Percentiles rank a stretch among this genome's conserved stretches.
phyloP scores from a whole-genome alignment of 495 filamentous ascomycete genomes.

The Bathelium albidoporum region DNA sequence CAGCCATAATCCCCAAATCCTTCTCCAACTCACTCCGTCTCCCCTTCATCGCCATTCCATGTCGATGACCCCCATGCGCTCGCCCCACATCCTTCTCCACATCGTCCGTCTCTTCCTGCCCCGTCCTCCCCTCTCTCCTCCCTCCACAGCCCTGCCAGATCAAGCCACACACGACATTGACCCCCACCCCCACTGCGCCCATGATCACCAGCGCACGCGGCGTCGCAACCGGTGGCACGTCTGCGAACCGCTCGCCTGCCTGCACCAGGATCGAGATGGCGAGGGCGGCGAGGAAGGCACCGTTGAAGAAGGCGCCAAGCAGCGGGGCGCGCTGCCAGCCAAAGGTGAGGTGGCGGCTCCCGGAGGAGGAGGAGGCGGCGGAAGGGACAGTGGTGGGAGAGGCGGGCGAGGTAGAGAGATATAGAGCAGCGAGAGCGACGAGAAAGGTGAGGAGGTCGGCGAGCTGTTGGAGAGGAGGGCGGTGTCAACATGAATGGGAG shows the following conservation, averaged over 20 bases:
- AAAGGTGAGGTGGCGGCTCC: slow-evolving; percentile 37
- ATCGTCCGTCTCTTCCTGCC: background rate
- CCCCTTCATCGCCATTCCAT: background rate
- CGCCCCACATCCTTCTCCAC: background rate
- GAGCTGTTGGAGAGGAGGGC: slow-evolving; percentile 12
- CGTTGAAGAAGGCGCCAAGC: slow-evolving; percentile 27
- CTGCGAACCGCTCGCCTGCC: slow-evolving; percentile 22
- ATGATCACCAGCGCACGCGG: slow-evolving; percentile 1
- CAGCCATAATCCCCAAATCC: slow-evolving; percentile 40
- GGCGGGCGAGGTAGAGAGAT: slow-evolving; percentile 20
- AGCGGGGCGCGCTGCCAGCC: slow-evolving; percentile 29
- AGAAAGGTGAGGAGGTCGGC: slow-evolving; percentile 24
- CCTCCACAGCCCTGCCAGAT: background rate
- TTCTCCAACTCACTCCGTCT: slow-evolving; percentile 5
- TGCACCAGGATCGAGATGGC: slow-evolving; percentile 22
- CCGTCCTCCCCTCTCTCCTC: background rate
- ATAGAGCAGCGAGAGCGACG: slow-evolving; percentile 20
- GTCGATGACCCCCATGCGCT: background rate
- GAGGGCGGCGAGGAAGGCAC: slow-evolving; percentile 23
- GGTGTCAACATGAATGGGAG: background rate
- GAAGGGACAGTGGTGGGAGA: slow-evolving; percentile 14
- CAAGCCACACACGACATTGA: slow-evolving; percentile 6
- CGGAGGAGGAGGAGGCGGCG: slow-evolving; percentile 13
- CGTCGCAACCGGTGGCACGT: background rate
- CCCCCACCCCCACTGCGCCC: background rate